phyloP scores from a whole-genome alignment of 257 asterid species.

The Nicotiana tabacum region DNA sequence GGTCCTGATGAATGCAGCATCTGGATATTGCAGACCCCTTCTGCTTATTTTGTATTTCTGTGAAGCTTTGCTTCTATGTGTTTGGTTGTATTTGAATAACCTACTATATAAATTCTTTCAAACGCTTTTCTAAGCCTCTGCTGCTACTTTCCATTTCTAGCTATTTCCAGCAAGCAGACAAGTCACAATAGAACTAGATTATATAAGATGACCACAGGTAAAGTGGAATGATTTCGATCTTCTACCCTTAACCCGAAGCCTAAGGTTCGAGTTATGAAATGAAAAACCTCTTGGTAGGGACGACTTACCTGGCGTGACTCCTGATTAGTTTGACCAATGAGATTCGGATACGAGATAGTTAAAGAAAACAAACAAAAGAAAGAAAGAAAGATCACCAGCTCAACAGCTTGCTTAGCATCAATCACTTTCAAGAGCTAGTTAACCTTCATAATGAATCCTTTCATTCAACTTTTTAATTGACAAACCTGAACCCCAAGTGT shows the following conservation, averaged over 20 bases:
- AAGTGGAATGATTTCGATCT: background rate
- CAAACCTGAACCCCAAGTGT: background rate
- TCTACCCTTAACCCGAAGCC: background rate
- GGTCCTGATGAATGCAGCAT: background rate
- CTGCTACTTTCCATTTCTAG: background rate
- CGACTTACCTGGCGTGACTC: background rate
- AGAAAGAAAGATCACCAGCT: background rate
- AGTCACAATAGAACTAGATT: background rate
- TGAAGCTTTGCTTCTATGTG: background rate
- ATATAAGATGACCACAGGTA: background rate
- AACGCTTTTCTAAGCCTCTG: background rate
- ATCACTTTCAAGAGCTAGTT: background rate
- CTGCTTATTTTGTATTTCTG: background rate
- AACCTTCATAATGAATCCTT: background rate
- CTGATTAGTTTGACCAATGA: background rate
- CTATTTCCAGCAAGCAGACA: background rate
- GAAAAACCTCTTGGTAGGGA: background rate
- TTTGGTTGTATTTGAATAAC: constrained; percentile 2
- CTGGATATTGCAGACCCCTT: background rate
- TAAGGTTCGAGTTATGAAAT: background rate
- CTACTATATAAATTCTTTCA: background rate
- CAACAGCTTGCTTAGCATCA: background rate
- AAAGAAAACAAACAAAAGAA: background rate
- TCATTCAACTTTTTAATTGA: background rate
- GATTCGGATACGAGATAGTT: background rate